phyloP scores from a whole-genome alignment of 768 basidiomycete genomes.

The Rhodotorula babjevae region DNA sequence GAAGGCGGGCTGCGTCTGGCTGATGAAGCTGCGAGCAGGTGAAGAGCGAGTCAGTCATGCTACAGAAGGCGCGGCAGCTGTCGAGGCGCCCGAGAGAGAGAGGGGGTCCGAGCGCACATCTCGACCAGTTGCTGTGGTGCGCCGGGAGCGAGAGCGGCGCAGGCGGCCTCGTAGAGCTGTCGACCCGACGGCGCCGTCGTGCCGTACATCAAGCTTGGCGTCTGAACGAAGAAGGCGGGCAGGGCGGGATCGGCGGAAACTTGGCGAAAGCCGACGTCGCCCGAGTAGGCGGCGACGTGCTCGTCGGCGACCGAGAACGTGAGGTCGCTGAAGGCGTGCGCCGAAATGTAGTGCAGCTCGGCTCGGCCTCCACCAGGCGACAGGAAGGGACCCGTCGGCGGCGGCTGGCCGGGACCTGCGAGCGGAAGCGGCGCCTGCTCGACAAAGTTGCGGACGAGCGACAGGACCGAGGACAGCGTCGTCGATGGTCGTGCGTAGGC shows the following conservation, averaged over 20 bases:
- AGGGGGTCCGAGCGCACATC: neutral
- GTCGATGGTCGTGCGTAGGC: neutral
- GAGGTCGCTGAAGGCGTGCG: neutral
- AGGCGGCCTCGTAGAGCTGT: neutral
- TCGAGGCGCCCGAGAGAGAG: neutral
- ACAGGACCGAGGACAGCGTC: neutral
- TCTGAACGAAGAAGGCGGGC: constrained; percentile 2
- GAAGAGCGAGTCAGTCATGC: no score
- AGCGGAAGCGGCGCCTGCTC: neutral
- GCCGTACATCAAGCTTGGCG: neutral
- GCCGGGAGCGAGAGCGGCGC: neutral
- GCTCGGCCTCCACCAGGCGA: neutral
- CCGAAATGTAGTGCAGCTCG: neutral
- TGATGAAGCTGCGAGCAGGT: neutral
- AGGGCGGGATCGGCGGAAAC: neutral
- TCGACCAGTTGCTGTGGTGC: neutral
- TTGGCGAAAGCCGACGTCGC: constrained; percentile 5
- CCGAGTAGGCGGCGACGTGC: neutral
- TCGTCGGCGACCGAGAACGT: neutral
- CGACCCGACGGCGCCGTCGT: neutral
- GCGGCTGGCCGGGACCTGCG: no score
- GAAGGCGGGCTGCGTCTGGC: neutral
- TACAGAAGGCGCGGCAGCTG: neutral
- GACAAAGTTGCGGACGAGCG: neutral
- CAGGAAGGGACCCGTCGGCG: neutral